phyloP scores from a whole-genome alignment of 352 stramenopile genomes.

The Globisporangium nodosum region DNA sequence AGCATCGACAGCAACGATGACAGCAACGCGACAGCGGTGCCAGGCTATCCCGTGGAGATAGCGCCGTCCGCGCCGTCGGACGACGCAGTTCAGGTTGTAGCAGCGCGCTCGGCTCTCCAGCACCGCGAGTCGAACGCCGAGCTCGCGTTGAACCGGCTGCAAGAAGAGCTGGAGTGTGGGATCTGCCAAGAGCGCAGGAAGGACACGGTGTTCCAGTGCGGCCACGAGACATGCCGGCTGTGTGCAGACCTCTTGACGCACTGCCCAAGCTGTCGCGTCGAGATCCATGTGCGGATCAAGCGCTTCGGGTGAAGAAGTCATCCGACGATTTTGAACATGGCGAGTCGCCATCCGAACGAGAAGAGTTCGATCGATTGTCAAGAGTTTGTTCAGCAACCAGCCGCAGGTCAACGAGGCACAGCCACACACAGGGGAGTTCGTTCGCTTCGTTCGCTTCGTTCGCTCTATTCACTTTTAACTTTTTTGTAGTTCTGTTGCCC shows the following conservation, averaged over 20 bases:
- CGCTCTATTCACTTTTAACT: not conserved
- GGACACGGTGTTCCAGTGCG: conserved; percentile 81
- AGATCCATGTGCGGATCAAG: conserved; percentile 73
- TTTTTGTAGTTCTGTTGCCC: not conserved
- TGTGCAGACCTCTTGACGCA: conserved; percentile 49
- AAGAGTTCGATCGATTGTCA: no score
- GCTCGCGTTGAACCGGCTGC: conserved; percentile 49
- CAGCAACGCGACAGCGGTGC: conserved; percentile 1
- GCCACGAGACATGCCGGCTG: conserved; percentile 67
- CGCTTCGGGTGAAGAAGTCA: conserved; percentile 31
- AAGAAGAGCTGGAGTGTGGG: conserved; percentile 57
- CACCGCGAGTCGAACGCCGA: conserved; percentile 43
- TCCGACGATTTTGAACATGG: no score
- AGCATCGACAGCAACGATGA: no score
- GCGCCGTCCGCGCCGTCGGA: conserved; percentile 12
- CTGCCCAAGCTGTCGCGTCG: conserved; percentile 67
- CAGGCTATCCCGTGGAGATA: conserved; percentile 4
- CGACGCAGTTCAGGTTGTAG: not conserved
- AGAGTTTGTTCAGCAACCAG: no score
- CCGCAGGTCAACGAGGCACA: no score
- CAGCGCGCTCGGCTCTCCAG: conserved; percentile 12
- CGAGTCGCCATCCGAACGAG: no score
- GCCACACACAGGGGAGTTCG: no score
- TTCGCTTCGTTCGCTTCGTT: no score
- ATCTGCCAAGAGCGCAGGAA: conserved; percentile 80